Evolutionary conservation across 2,329 filamentous ascomycete species (phyloP), one percentile per base, ranked within the genome.

Genomic region (Fusarium floridanum): DNA sequence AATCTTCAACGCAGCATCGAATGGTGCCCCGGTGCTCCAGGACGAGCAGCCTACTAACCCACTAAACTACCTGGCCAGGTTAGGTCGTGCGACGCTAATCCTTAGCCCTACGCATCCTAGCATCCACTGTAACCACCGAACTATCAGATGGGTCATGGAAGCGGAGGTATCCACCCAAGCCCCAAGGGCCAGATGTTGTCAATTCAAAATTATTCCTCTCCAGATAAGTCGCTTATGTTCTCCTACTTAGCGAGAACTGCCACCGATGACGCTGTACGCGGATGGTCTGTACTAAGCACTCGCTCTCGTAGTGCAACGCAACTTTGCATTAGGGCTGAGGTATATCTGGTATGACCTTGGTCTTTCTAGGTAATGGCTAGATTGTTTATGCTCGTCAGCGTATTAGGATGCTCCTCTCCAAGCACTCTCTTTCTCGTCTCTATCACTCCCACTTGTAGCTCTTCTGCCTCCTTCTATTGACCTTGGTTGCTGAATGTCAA

Each of bases 231-330:
- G 41, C 48, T 50, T 17, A 56, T 36, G 6, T 48, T 57, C 27
- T 59, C 50, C 65, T 39, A 67, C 27, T 53, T 1, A 48, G 60
- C 59, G 10, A 67, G 65, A 59, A 12, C 5, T 57, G 7, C 50
- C 39, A 32, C 39, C 39, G 39, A 67, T 17, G 24, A 60, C 17
- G 34, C 45, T 55, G 24, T 61, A 24, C 34, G 2, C 5, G 56
- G 64, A 57, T 67, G 48, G 24, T 62, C 45, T 56, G 4, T 48
- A 57, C 59, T 22, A 59, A 67, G 65, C 9, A 64, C 37, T 64
- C 39, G 50, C 53, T 59, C 2, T 36, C 6, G 37, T 32, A 57
- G 27, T 27, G 20, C 11, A 29, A 50, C 7, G 24, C 39, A 67
- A 37, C 37, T 50, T 39, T 12, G 29, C 39, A 67, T 57, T 5